These are phyloP conservation scores for Candida golubevii DNA, from an alignment of 805 yeast genomes.

Conservation along the genomic window DNA sequence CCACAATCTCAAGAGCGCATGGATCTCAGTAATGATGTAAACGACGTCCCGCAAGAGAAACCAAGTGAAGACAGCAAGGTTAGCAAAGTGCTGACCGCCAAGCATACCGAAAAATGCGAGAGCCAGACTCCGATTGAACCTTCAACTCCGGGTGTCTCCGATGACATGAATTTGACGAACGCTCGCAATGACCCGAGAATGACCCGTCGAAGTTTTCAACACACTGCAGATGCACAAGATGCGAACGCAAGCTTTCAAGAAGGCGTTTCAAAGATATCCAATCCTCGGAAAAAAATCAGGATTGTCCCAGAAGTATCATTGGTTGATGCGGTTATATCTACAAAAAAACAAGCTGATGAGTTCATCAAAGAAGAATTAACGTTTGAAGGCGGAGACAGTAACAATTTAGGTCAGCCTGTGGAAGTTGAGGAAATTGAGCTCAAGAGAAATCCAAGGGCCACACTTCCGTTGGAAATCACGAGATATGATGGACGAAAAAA, in stretches of 20 bases:
- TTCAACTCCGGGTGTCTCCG: not conserved
- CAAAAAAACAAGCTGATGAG: slow-evolving; percentile 11
- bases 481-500: slow-evolving; percentile 11
- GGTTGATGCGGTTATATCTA: slow-evolving; percentile 12
- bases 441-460: not conserved
- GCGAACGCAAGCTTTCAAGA: too few relatives aligned
- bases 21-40: too few relatives aligned
- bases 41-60: too few relatives aligned
- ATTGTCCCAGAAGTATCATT: slow-evolving; percentile 12
- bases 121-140: not conserved
- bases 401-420: not conserved
- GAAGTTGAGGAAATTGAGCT: not conserved
- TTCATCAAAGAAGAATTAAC: slow-evolving; percentile 4
- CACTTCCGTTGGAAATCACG: not conserved
- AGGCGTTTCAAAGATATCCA: too few relatives aligned
- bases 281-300: not conserved
- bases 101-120: not conserved
- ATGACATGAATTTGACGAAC: not conserved
- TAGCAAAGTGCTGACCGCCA: not conserved
- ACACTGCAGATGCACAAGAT: too few relatives aligned
- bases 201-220: not conserved
- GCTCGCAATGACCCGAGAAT: not conserved
- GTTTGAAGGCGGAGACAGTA: not conserved
- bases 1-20: too few relatives aligned
- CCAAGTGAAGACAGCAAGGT: not conserved